Percentiles rank a stretch among this genome's conserved stretches.
Conservation (phyloP, 257 asterid genomes). For the Lycium ferocissimum region DNA sequence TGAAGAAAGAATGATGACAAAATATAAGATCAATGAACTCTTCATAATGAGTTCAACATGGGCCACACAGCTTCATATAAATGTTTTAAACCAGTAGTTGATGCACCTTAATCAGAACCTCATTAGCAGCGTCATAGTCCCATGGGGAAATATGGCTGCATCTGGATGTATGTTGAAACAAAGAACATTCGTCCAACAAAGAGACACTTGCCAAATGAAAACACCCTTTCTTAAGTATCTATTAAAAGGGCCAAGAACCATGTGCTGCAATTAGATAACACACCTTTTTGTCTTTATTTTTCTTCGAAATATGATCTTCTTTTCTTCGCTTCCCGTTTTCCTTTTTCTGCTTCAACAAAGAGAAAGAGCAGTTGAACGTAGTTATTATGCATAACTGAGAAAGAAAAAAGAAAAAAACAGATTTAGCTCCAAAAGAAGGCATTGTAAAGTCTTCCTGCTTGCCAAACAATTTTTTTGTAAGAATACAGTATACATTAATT, state of each 20-base stretch:
- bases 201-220: background rate
- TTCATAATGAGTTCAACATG: background rate
- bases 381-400: background rate
- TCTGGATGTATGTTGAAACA: background rate
- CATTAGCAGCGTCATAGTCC: background rate
- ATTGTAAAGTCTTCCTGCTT: background rate
- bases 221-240: background rate
- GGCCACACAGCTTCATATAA: background rate
- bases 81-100: background rate
- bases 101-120: background rate
- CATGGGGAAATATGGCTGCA: background rate
- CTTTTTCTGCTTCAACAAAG: constrained; percentile 71
- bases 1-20: background rate
- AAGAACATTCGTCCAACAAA: background rate
- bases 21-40: background rate
- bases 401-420: background rate
- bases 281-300: constrained; percentile 84
- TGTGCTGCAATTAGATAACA: constrained; percentile 24
- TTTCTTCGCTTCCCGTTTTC: constrained; percentile 84
- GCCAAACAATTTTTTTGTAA: background rate
- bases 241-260: constrained; percentile 8
- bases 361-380: background rate
- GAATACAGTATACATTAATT: background rate
- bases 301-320: constrained; percentile 62
- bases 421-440: background rate